Percentiles rank a stretch among this genome's conserved stretches.
Evolutionary conservation across 495 filamentous ascomycete species (phyloP).

Genomic region (Aspergillus sclerotiicarbonarius): DNA sequence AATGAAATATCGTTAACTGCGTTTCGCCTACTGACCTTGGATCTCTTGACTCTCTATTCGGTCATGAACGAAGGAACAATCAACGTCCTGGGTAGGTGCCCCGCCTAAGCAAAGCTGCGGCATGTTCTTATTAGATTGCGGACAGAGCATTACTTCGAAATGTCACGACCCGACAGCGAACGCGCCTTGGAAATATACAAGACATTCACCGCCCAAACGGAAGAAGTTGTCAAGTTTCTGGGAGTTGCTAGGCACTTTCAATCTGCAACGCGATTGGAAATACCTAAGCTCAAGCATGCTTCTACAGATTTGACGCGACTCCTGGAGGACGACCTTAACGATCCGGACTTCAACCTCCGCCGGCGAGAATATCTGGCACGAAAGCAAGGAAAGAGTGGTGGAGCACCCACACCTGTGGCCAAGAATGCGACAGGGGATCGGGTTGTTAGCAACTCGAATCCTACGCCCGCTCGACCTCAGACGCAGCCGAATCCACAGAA

Average conservation of each 20-base stretch:
- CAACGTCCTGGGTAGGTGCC: slow-evolving; percentile 80
- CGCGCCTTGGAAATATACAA: slow-evolving; percentile 91
- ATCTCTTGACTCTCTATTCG: slow-evolving; percentile 87
- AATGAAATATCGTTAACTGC: slow-evolving; percentile 97
- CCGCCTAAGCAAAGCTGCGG: not conserved
- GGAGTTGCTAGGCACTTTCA: slow-evolving; percentile 85
- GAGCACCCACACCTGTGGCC: slow-evolving; percentile 18
- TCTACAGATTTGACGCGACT: slow-evolving; percentile 85
- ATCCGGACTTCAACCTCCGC: slow-evolving; percentile 94
- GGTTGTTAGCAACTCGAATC: slow-evolving; percentile 19
- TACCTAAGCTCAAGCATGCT: slow-evolving; percentile 96
- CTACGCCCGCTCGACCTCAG: slow-evolving; percentile 23
- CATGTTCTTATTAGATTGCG: slow-evolving; percentile 20
- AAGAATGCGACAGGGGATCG: slow-evolving; percentile 27
- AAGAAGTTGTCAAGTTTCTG: slow-evolving; percentile 87
- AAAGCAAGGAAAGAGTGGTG: slow-evolving; percentile 67
- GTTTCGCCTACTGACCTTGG: slow-evolving; percentile 89
- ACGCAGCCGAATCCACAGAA: slow-evolving; percentile 31
- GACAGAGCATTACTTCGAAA: slow-evolving; percentile 94
- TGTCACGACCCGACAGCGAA: slow-evolving; percentile 92
- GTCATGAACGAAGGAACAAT: slow-evolving; percentile 98
- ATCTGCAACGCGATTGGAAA: slow-evolving; percentile 85
- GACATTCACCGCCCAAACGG: slow-evolving; percentile 88
- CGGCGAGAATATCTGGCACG: slow-evolving; percentile 85
- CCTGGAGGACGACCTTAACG: slow-evolving; percentile 91